These are phyloP conservation scores for Eucalyptus tenuipes DNA, from an alignment of 345 rosid genomes.

Conservation along the genomic window DNA sequence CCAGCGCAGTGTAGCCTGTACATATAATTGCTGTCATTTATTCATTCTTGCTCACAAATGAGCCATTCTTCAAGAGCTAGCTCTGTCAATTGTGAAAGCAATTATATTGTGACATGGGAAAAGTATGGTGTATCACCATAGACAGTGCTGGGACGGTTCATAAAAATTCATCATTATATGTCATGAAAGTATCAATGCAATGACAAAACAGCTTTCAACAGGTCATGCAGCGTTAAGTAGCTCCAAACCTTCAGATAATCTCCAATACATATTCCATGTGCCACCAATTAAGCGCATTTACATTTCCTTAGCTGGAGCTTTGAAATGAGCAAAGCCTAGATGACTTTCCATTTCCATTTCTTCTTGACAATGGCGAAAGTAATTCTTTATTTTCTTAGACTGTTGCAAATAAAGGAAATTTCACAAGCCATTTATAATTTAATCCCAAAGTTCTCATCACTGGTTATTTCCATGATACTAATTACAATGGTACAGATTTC, in stretches of 20 bases:
- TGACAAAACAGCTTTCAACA: background rate
- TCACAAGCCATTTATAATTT: background rate
- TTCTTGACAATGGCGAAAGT: background rate
- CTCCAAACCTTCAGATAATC: background rate
- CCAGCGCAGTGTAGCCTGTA: background rate
- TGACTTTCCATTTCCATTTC: background rate
- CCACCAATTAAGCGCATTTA: background rate
- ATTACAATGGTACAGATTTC: background rate
- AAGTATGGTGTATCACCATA: background rate
- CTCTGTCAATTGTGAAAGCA: background rate
- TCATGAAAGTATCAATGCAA: background rate
- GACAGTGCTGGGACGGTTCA: background rate
- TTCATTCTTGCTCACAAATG: conserved; percentile 27
- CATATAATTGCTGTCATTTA: conserved; percentile 4
- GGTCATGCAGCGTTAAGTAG: background rate
- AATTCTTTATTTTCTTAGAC: background rate
- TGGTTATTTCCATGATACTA: background rate
- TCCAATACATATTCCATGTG: background rate
- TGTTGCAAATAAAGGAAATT: background rate
- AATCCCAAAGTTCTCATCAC: background rate
- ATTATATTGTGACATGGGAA: background rate
- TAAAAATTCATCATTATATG: background rate
- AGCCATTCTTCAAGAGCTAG: conserved; percentile 19
- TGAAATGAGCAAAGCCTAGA: background rate
- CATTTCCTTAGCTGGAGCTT: background rate